These are phyloP conservation scores for Podospora comata DNA, from an alignment of 495 filamentous ascomycete genomes.

Conservation along the genomic window DNA sequence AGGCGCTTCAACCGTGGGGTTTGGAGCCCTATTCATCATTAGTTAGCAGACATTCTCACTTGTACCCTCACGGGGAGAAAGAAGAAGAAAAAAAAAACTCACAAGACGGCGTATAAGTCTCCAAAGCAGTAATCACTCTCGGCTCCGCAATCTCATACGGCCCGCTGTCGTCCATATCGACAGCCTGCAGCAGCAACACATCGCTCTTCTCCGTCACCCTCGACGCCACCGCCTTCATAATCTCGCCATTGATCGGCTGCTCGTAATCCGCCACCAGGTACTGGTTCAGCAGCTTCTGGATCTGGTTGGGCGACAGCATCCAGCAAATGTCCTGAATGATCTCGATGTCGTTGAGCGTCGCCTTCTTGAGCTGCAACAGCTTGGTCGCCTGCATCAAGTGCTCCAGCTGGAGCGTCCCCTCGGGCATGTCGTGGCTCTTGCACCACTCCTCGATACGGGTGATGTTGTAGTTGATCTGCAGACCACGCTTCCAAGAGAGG, in stretches of 20 bases:
- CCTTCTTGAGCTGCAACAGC: slow-evolving; percentile 97
- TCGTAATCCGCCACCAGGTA: slow-evolving; percentile 99
- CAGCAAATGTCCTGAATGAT: slow-evolving; percentile 99
- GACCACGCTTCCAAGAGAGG: slow-evolving; percentile 97
- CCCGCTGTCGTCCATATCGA: slow-evolving; percentile 99
- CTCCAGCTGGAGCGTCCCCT: slow-evolving; percentile 95
- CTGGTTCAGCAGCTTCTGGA: slow-evolving; percentile 97
- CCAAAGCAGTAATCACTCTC: slow-evolving; percentile 88
- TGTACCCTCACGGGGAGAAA: background rate
- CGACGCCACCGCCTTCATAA: slow-evolving; percentile 99
- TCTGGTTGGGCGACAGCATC: slow-evolving; percentile 99
- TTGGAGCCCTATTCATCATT: slow-evolving; percentile 69
- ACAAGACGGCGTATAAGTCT: slow-evolving; percentile 98
- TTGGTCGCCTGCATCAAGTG: slow-evolving; percentile 99
- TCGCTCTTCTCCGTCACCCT: slow-evolving; percentile 98
- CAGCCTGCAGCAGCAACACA: slow-evolving; percentile 83
- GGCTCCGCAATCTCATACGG: slow-evolving; percentile 99
- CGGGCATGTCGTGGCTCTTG: slow-evolving; percentile 99
- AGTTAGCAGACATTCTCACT: slow-evolving; percentile 16
- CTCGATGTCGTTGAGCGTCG: slow-evolving; percentile 97
- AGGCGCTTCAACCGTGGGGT: slow-evolving; percentile 89
- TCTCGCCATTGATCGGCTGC: slow-evolving; percentile 98
- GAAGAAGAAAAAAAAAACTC: slow-evolving; percentile 37
- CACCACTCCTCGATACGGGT: slow-evolving; percentile 99
- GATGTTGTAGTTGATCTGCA: slow-evolving; percentile 99